Evolutionary conservation across 2,329 filamentous ascomycete genomes (phyloP).

Genomic region (Penicillium sp.): DNA sequence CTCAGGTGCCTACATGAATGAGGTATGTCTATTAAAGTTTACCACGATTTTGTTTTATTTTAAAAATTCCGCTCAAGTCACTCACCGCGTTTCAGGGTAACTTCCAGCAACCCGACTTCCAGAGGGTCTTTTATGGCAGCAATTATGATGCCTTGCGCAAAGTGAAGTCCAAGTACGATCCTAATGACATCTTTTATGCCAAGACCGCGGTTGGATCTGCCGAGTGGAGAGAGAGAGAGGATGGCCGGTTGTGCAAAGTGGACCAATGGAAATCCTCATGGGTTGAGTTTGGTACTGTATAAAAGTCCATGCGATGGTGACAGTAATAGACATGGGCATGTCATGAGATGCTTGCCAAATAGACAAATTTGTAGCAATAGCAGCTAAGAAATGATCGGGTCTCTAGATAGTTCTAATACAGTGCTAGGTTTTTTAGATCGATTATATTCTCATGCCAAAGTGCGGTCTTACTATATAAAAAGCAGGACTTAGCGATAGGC

Average conservation of each 20-base stretch:
- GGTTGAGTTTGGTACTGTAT: neutral
- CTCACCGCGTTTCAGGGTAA: conserved; percentile 13
- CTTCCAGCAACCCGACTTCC: conserved; percentile 36
- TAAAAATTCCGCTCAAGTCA: neutral
- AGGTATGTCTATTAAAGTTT: conserved; percentile 9
- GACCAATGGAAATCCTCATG: neutral
- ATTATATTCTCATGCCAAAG: too few species aligned
- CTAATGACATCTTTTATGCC: conserved; percentile 35
- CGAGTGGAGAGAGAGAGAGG: conserved; percentile 1
- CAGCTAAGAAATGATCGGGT: neutral
- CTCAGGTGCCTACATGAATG: conserved; percentile 27
- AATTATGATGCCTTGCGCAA: conserved; percentile 35
- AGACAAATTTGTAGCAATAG: neutral
- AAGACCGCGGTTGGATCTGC: conserved; percentile 9
- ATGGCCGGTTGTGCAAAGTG: conserved; percentile 1
- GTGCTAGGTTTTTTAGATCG: too few species aligned
- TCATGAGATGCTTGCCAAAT: neutral
- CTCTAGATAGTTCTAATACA: neutral
- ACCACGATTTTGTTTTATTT: too few species aligned
- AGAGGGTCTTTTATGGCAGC: conserved; percentile 38
- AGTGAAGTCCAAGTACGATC: conserved; percentile 43
- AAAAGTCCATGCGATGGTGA: neutral
- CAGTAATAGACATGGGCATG: neutral
- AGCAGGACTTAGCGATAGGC: too few species aligned
- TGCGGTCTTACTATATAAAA: too few species aligned